phyloP scores from a whole-genome alignment of 2,329 filamentous ascomycete species.

The Fusarium sp. region DNA sequence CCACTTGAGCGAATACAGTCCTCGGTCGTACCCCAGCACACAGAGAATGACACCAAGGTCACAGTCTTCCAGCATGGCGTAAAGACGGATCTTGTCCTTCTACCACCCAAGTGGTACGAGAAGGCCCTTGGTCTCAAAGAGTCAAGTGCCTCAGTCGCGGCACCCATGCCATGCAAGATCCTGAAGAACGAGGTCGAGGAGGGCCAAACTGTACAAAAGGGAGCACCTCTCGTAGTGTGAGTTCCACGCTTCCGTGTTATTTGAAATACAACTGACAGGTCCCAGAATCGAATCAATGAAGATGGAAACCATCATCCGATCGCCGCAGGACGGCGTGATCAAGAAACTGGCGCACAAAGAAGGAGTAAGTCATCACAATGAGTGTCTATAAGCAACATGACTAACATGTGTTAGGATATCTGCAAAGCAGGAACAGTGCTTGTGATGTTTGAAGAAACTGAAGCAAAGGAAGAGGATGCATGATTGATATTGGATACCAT shows the following conservation, averaged over 20 bases:
- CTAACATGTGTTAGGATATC: constrained; percentile 68
- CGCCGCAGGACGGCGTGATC: constrained; percentile 77
- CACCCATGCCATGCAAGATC: constrained; percentile 98
- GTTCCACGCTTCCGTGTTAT: constrained; percentile 47
- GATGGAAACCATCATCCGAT: constrained; percentile 87
- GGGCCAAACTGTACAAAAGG: constrained; percentile 85
- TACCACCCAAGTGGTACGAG: constrained; percentile 81
- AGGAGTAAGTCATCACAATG: constrained; percentile 67
- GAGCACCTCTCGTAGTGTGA: constrained; percentile 86
- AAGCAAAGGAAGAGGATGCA: constrained; percentile 47
- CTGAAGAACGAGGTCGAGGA: constrained; percentile 87
- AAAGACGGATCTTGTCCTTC: constrained; percentile 69
- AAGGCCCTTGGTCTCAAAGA: constrained; percentile 89
- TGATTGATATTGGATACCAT: constrained; percentile 27
- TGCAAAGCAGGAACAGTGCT: constrained; percentile 82
- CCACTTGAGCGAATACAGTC: constrained; percentile 82
- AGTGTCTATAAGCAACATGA: not conserved
- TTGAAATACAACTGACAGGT: constrained; percentile 46
- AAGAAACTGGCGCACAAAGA: constrained; percentile 79
- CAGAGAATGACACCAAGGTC: constrained; percentile 69
- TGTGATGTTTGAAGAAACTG: constrained; percentile 75
- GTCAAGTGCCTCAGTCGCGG: constrained; percentile 81
- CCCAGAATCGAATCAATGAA: constrained; percentile 85
- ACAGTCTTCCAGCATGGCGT: constrained; percentile 80
- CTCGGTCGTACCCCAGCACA: constrained; percentile 74